Evolutionary conservation across 2,329 filamentous ascomycete genomes (phyloP).

Genomic region (Gnomoniopsis smithogilvyi): DNA sequence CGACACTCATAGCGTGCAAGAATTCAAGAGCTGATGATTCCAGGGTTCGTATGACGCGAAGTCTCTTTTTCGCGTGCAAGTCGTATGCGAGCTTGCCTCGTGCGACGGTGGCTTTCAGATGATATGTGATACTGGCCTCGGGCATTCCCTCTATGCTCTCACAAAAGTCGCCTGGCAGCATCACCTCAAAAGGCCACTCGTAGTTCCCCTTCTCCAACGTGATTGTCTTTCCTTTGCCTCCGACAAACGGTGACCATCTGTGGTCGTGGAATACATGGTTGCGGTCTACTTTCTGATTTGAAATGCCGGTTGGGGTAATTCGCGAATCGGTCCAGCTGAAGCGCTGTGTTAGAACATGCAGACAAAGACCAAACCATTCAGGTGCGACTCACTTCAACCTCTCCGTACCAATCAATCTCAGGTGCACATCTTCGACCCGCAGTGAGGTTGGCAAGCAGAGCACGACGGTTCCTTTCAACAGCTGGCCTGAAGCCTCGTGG

Average conservation of each 20-base stretch:
- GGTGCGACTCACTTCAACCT: conserved; percentile 59
- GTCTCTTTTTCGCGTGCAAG: conserved; percentile 72
- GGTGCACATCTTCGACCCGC: conserved; percentile 68
- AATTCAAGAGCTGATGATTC: conserved; percentile 74
- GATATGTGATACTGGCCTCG: conserved; percentile 85
- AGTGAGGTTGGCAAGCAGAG: conserved; percentile 68
- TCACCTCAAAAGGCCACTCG: conserved; percentile 75
- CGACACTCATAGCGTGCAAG: conserved; percentile 87
- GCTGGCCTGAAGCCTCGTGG: conserved; percentile 71
- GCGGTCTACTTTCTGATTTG: conserved; percentile 57
- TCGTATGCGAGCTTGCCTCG: conserved; percentile 88
- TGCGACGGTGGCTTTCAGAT: conserved; percentile 84
- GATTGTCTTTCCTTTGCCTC: conserved; percentile 51
- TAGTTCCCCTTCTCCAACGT: conserved; percentile 72
- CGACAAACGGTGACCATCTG: conserved; percentile 66
- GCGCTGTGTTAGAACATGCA: conserved; percentile 16
- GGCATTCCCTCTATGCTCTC: conserved; percentile 90
- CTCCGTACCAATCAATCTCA: conserved; percentile 68
- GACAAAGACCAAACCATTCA: not conserved
- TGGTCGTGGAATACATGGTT: conserved; percentile 62
- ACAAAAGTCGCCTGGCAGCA: conserved; percentile 67
- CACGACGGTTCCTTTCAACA: conserved; percentile 70
- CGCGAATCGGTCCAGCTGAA: conserved; percentile 49
- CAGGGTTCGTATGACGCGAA: conserved; percentile 75
- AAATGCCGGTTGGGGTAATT: conserved; percentile 55